Base-by-base conservation (phyloP, 1,284 basidiomycete genomes). In the Coniferiporia weirii region DNA sequence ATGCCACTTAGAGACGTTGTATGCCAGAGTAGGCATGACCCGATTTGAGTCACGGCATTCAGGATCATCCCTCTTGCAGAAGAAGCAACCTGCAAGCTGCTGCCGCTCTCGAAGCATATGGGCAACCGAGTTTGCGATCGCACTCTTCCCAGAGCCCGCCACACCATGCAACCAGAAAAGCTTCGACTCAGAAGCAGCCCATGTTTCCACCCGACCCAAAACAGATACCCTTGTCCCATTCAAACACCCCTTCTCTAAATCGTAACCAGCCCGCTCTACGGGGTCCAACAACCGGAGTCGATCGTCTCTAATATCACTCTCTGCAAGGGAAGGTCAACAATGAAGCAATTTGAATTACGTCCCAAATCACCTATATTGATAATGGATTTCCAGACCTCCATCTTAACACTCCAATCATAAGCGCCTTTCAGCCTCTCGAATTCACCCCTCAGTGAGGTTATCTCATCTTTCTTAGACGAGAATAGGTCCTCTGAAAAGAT, bases 61-160 rank as follows among this genome's bases (percentile, higher is more conserved):
- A 3, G 27, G 27, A 27, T 27, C 27, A 27, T 27, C 27, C 12
- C 32, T 40, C 15, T 53, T 34, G 32, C 48, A 61, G 51, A 61
- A 63, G 47, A 61, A 59, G 19, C 48, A 52, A 2, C 64, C 65
- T 10, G 71, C 70, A 7, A 74, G 70, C 45, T 65, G 65, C 8
- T 65, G 64, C 2, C 66, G 60, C 0, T 70, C 61, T n/a, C 67
- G 62, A 36, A 67, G 67, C 27, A 69, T 58, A 49, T 69, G 64
- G 48, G 70, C 70, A 4, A 71, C 59, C 0, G 72, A 70, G 0
- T 66, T 71, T 3, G 71, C 59, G n/a, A 72, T 65, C 0, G 72
- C 65, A 36, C 69, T 72, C 62, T 72, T 72, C 8, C 72, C 71
- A 27, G 27, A 27, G 2, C 27, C 27, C 5, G 27, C 27, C 27